Evolutionary conservation across 2,329 filamentous ascomycete genomes (phyloP), one percentile per base, ranked within the genome.

Genomic region (Metarhizium album): DNA sequence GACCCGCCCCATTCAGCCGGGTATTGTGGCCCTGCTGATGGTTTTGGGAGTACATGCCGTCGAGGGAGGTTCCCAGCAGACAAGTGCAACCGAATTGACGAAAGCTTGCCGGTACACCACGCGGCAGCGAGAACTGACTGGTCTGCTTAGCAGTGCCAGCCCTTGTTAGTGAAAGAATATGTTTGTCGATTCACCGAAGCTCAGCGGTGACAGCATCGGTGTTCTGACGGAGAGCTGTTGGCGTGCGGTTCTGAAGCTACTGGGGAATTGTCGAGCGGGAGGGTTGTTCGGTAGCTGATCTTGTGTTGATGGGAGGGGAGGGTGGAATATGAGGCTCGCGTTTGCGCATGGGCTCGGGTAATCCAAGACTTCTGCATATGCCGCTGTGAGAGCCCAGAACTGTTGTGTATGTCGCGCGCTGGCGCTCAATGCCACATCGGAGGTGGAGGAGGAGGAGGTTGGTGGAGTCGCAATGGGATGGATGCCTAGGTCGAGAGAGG

Each of bases 21-120:
- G 79, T 79, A 72, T 83, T 83, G 66, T 88, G 86, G 66, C 82
- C 81, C 70, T 84, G 82, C 65, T 86, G 82, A 65, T 79, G 82
- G 64, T 75, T 76, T 67, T 87, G 83, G 63, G 80, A 82, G 74
- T 84, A 90, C 86, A 90, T 90, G 66, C 76, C 75, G 67, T 57
- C 49, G 58, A 42, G 22, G 18, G 54, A 52, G 53, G 49, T 57
- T 53, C 52, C 51, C 46, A 50, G 50, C 53, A 52, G 54, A 48
- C 54, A 49, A 50, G 53, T 54, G 46, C 49, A 42, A 43, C 49
- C 38, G 52, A 42, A 38, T 45, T 51, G 38, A 37, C 42, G 46
- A 53, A 50, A 52, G 55, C 57, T 60, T 60, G 60, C 59, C 62
- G 58, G 60, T 58, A 52, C 58, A 52, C 50, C 58, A 62, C 59